A percentile compares a stretch with the other conserved stretches of the same genome.
These are phyloP conservation scores for Magnolia changhungtana DNA, from an alignment of 164 flowering plant genomes.

Conservation along the genomic window DNA sequence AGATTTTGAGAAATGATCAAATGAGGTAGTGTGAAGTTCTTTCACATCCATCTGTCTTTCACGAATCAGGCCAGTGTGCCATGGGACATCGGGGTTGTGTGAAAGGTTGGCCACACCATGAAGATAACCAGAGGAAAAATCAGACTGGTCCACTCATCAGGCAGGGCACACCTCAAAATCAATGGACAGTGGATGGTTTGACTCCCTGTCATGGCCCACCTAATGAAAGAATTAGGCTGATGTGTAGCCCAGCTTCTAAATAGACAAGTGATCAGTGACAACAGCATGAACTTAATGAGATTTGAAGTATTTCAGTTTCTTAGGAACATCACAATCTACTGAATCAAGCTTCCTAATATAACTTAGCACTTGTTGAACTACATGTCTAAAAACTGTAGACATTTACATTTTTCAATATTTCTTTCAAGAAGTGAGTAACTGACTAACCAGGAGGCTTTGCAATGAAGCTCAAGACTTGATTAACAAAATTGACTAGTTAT, in stretches of 20 bases:
- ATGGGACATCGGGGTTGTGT: too few relatives aligned
- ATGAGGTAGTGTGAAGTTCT: too few relatives aligned
- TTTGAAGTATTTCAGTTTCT: neutral
- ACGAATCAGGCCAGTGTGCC: too few relatives aligned
- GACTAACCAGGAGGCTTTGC: slow-evolving; percentile 76
- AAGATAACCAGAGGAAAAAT: too few relatives aligned
- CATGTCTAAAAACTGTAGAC: neutral
- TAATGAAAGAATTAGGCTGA: too few relatives aligned
- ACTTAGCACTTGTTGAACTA: neutral
- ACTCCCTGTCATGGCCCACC: too few relatives aligned
- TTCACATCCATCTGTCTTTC: too few relatives aligned
- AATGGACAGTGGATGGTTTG: too few relatives aligned
- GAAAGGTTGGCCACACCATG: too few relatives aligned
- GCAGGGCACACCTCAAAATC: too few relatives aligned
- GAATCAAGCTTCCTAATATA: neutral
- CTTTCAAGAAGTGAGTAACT: neutral
- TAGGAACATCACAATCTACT: neutral
- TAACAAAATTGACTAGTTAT: slow-evolving; percentile 78
- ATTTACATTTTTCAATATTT: neutral
- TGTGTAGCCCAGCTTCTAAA: neutral
- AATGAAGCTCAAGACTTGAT: slow-evolving; percentile 84
- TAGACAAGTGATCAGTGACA: neutral
- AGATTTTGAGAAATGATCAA: too few relatives aligned
- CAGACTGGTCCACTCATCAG: too few relatives aligned
- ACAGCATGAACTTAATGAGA: neutral